Percentiles rank a stretch among this genome's conserved stretches.
phyloP scores from a whole-genome alignment of 495 filamentous ascomycete genomes.

The Saxophila tyrrhenica region DNA sequence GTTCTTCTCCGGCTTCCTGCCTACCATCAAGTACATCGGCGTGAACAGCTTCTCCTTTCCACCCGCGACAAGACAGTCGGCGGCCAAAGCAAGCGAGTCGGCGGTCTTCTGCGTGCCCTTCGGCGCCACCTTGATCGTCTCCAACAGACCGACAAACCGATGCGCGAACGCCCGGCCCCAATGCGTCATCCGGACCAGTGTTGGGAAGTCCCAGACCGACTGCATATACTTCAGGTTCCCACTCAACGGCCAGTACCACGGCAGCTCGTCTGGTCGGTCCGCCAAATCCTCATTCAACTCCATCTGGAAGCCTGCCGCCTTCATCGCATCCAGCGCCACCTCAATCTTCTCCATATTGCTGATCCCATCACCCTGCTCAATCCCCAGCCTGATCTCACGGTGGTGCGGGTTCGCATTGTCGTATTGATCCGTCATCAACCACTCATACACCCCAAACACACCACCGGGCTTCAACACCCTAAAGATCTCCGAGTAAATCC shows the following conservation, averaged over 20 bases:
- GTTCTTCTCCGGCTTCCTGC: slow-evolving; percentile 55
- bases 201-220: slow-evolving; percentile 67
- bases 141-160: slow-evolving; percentile 66
- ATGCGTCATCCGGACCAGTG: slow-evolving; percentile 84
- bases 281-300: slow-evolving; percentile 85
- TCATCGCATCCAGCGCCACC: slow-evolving; percentile 74
- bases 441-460: slow-evolving; percentile 95
- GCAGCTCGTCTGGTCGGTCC: slow-evolving; percentile 60
- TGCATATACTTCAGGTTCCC: slow-evolving; percentile 74
- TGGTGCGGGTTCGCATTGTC: slow-evolving; percentile 82
- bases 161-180: slow-evolving; percentile 65
- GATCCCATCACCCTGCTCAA: slow-evolving; percentile 94
- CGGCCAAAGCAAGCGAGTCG: slow-evolving; percentile 71
- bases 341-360: slow-evolving; percentile 93
- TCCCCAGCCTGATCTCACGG: slow-evolving; percentile 82
- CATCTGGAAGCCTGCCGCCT: slow-evolving; percentile 79
- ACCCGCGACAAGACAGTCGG: slow-evolving; percentile 80
- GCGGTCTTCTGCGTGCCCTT: slow-evolving; percentile 90
- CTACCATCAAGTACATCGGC: slow-evolving; percentile 98
- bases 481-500: slow-evolving; percentile 89
- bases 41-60: slow-evolving; percentile 91
- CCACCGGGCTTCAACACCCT: slow-evolving; percentile 94
- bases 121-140: slow-evolving; percentile 65
- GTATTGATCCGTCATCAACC: slow-evolving; percentile 97
- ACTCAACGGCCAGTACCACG: slow-evolving; percentile 93